Base-by-base conservation (phyloP, 2,329 filamentous ascomycete genomes). In the Aspergillus bombycis region DNA sequence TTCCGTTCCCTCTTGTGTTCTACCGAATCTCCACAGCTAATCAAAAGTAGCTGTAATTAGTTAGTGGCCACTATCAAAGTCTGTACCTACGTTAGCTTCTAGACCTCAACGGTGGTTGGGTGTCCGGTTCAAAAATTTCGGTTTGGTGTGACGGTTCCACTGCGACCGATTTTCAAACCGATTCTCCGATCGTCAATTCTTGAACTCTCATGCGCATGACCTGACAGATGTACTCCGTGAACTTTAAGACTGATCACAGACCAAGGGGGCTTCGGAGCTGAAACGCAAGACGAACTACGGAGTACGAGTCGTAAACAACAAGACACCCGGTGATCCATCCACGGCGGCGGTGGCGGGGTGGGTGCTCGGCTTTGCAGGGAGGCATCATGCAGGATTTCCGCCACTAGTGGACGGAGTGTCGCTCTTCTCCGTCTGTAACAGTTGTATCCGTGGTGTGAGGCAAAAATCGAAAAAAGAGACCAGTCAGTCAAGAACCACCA, bases 11-110 rank as follows among this genome's bases (percentile, higher is more conserved):
- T 14, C 11, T 8, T 19, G 16, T 34, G 8, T 21, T 30, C 19
- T 36, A 19, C 52, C 52, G 16, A 54, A 54, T 26, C 52, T 38
- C 52, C 52, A 55, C 32, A 26, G 12, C 52, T 38, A 55, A 38
- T 55, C 52, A 34, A 34, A 34, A 55, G 52, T 55, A 55, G 52
- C 52, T 55, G 52, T 14, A 55, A 55, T 55, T 19, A 55, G 52
- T 55, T 55, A 55, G 52, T 26, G 36, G 59, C 55, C 46, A 52
- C 60, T 45, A 62, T 62, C 54, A 46, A 58, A 62, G 60, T 62
- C 43, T 62, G 55, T 62, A 62, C 60, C 60, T 61, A 61, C 60
- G 60, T 61, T 61, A 61, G 60, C 53, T 61, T 46, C 43, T 23
- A 41, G 30, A 38, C 53, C 53, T 26, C 38, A 57, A 57, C 60